A percentile compares a stretch with the other conserved stretches of the same genome.
These are phyloP conservation scores for Trichosporon sp. DNA, from an alignment of 1,284 basidiomycete species.

Conservation along the genomic window DNA sequence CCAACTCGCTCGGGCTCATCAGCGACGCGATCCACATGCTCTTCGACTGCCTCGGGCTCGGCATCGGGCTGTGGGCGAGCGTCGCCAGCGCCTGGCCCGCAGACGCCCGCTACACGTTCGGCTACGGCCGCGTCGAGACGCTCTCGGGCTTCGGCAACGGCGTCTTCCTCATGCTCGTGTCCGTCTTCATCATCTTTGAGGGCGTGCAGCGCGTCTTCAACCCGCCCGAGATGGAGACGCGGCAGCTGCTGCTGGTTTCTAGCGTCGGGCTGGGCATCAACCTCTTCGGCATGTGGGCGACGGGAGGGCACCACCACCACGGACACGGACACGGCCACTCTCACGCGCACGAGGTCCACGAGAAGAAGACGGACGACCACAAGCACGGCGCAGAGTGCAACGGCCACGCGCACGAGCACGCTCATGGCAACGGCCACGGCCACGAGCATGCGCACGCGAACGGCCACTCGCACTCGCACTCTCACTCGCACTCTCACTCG, in stretches of 20 bases:
- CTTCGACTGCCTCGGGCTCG: constrained; percentile 97
- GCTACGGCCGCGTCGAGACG: constrained; percentile 97
- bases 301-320: constrained; percentile 84
- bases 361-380: constrained; percentile 15
- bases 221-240: constrained; percentile 97
- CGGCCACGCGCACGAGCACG: constrained; percentile 12
- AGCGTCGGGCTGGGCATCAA: constrained; percentile 87
- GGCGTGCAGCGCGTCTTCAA: constrained; percentile 90
- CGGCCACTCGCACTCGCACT: constrained; percentile 12
- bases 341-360: constrained; percentile 36
- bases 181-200: constrained; percentile 97
- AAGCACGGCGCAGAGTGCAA: constrained; percentile 18
- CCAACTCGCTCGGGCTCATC: constrained; percentile 92
- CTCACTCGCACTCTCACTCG: constrained; percentile 8
- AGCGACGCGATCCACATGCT: constrained; percentile 99
- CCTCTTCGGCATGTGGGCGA: constrained; percentile 98
- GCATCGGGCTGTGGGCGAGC: constrained; percentile 89
- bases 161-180: constrained; percentile 92
- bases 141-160: constrained; percentile 98
- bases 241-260: constrained; percentile 84
- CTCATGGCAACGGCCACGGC: constrained; percentile 39
- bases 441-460: constrained; percentile 20
- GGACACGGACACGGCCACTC: constrained; percentile 58
- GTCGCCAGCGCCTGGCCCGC: constrained; percentile 98
- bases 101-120: constrained; percentile 91